phyloP scores from a whole-genome alignment of 1,284 basidiomycete genomes.

The Garcileccinum viscosum region DNA sequence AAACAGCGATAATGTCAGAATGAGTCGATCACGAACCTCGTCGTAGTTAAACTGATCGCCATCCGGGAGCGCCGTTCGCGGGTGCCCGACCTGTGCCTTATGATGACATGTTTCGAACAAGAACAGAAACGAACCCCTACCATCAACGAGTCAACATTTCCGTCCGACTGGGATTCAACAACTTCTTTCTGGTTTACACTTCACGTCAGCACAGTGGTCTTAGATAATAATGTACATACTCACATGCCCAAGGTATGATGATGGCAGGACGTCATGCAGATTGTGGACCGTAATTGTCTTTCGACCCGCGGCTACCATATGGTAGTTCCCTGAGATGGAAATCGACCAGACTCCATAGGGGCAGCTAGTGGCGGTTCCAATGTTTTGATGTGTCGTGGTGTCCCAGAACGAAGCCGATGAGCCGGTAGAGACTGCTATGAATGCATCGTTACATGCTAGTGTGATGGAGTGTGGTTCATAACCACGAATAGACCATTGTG shows the following conservation, averaged over 20 bases:
- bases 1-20: background rate
- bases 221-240: background rate
- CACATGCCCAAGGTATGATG: background rate
- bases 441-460: too few species aligned
- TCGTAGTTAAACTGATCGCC: background rate
- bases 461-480: too few species aligned
- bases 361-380: too few species aligned
- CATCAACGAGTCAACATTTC: background rate
- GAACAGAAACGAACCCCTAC: background rate
- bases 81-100: background rate
- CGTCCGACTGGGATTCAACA: background rate
- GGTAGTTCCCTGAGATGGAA: background rate
- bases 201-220: background rate
- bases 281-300: background rate
- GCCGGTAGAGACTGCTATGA: too few species aligned
- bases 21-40: background rate
- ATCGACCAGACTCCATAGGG: too few species aligned
- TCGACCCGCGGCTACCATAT: background rate
- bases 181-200: background rate
- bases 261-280: background rate
- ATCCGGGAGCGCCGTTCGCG: background rate
- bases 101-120: background rate
- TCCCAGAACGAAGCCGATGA: too few species aligned
- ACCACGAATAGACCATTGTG: too few species aligned
- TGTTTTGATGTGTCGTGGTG: too few species aligned